phyloP scores from a whole-genome alignment of 495 filamentous ascomycete species.

The Hyaloscypha variabilis region DNA sequence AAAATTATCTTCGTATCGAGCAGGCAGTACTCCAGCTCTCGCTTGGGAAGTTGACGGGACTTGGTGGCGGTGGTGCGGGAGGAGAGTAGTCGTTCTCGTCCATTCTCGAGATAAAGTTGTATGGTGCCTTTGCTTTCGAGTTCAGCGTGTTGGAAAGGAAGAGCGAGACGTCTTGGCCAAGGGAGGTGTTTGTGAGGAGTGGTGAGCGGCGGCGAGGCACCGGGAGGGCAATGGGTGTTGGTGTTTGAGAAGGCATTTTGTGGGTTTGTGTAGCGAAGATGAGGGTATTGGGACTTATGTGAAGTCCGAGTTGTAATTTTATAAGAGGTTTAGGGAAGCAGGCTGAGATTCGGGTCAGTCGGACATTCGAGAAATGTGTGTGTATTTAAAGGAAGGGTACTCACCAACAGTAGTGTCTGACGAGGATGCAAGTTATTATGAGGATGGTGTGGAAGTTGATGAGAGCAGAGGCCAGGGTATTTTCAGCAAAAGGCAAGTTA shows the following conservation, averaged over 20 bases:
- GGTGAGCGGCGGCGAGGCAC: constrained; percentile 30
- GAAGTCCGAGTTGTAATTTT: not conserved
- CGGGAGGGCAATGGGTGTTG: constrained; percentile 28
- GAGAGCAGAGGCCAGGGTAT: not conserved
- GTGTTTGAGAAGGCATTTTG: constrained; percentile 34
- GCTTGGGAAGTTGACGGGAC: constrained; percentile 43
- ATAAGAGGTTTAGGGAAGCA: not conserved
- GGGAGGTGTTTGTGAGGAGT: constrained; percentile 37
- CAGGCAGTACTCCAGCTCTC: constrained; percentile 34
- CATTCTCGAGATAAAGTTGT: constrained; percentile 21
- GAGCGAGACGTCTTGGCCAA: constrained; percentile 45
- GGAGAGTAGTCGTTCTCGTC: constrained; percentile 35
- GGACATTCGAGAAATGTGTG: not conserved
- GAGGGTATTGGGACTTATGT: not conserved
- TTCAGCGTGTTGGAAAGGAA: constrained; percentile 41
- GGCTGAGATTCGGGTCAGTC: not conserved
- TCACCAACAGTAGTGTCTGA: not conserved
- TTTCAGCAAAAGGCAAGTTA: not conserved
- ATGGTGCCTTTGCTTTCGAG: constrained; percentile 35
- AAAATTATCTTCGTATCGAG: constrained; percentile 25
- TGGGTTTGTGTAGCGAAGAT: constrained; percentile 4
- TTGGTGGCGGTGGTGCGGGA: constrained; percentile 52
- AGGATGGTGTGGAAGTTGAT: not conserved
- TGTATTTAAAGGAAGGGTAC: not conserved
- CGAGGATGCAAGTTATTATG: not conserved